phyloP scores from a whole-genome alignment of 805 yeast genomes.

The Trichomonascus vanleenenianus region DNA sequence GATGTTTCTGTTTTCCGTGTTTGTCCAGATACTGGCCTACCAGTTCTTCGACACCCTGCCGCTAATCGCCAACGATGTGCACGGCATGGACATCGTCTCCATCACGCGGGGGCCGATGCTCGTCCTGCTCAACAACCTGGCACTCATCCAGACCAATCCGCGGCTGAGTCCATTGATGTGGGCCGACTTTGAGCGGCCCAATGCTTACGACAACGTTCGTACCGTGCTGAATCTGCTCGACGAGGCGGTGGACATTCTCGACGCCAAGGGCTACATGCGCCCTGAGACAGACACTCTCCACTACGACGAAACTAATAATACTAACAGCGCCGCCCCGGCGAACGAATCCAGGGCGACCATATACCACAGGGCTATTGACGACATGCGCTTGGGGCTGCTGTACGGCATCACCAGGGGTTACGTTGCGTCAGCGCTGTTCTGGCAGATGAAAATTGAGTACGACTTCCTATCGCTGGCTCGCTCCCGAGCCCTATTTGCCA shows the following conservation, averaged over 20 bases:
- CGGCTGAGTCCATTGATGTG: background rate
- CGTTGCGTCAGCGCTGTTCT: conserved; percentile 6
- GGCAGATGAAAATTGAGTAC: conserved; percentile 10
- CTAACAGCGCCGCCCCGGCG: too few relatives aligned
- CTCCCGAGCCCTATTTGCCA: conserved; percentile 7
- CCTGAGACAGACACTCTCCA: background rate
- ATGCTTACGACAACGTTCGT: too few relatives aligned
- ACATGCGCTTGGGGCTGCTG: background rate
- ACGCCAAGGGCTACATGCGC: background rate
- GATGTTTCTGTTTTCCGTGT: conserved; percentile 8
- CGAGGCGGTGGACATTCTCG: background rate
- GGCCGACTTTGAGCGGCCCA: too few relatives aligned
- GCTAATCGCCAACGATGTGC: background rate
- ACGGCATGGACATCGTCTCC: conserved; percentile 7
- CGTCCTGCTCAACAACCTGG: conserved; percentile 3
- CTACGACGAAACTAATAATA: too few relatives aligned
- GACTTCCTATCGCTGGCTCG: conserved; percentile 14
- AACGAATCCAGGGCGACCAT: background rate
- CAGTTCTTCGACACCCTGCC: conserved; percentile 10
- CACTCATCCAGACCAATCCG: background rate
- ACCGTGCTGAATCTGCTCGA: too few relatives aligned
- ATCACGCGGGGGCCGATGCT: conserved; percentile 7
- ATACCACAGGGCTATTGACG: background rate
- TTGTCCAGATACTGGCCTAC: conserved; percentile 16
- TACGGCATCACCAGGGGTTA: background rate